Evolutionary conservation across 2,329 filamentous ascomycete genomes (phyloP), one percentile per base, ranked within the genome.

Genomic region (Fusarium cyanostomum): DNA sequence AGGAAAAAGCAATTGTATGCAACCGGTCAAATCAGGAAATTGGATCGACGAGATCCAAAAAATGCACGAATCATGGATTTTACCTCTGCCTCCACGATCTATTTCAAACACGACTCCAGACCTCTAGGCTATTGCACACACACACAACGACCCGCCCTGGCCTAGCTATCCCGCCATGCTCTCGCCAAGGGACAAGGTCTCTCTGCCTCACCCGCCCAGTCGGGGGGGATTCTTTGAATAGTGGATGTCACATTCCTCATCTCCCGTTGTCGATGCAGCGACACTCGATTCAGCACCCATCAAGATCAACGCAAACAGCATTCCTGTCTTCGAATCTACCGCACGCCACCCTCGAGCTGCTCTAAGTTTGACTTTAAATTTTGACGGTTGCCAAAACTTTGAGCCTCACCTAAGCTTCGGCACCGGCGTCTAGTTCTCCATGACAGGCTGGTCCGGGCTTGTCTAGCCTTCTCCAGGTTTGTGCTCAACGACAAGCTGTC

Each of bases 161-260:
- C 52, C 52, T 59, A 46, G 43, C 50, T 43, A 33, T 44, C 43
- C 45, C 45, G 52, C 46, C 52, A 46, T 64, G 41, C 28, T 44
- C 28, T 62, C 38, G 49, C 43, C 34, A 60, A 59, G 41, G 46
- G 48, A 51, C 39, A 48, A 51, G 44, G 41, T 45, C 39, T 45
- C 31, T 49, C 49, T 56, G 35, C 59, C 62, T 66, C 63, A 64
- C 62, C 57, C 61, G 62, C 62, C 62, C 53, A 42, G 59, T 44
- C 50, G 41, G 53, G 63, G 53, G 62, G 49, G n/a, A n/a, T 66
- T 63, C 62, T 53, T 63, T 51, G 62, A 46, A 68, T 64, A 66
- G 62, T 37, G 55, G 62, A 55, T 49, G 53, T 69, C 67, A 66
- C 67, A 70, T 70, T 70, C 67, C 67, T 68, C 27, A 12, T 44